phyloP scores from a whole-genome alignment of 1,139 yeast genomes.

The Taphrina deformans region DNA sequence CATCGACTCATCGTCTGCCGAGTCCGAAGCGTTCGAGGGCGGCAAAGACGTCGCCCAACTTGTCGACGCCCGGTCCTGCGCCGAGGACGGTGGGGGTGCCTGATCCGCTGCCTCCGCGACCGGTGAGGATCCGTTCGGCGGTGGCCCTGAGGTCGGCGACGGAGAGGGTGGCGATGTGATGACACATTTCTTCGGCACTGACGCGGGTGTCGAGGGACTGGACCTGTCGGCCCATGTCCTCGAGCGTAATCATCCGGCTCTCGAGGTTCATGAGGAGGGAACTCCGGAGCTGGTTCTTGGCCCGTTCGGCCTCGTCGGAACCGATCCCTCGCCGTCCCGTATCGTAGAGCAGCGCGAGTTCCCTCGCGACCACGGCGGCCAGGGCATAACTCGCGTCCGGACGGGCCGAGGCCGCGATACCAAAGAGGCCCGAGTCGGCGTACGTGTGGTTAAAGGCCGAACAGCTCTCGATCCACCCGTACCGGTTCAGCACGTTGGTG shows the following conservation, averaged over 20 bases:
- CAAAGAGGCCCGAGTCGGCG: constrained; percentile 87
- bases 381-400: constrained; percentile 33
- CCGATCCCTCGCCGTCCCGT: constrained; percentile 57
- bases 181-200: constrained; percentile 81
- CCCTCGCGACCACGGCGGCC: constrained; percentile 35
- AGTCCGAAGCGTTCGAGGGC: constrained; percentile 71
- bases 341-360: constrained; percentile 34
- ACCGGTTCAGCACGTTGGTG: constrained; percentile 85
- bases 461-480: constrained; percentile 88
- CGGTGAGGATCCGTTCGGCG: constrained; percentile 74
- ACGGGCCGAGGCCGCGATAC: constrained; percentile 50
- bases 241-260: constrained; percentile 84
- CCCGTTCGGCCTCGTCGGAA: constrained; percentile 74
- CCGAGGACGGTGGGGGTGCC: constrained; percentile 79
- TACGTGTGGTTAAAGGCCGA: constrained; percentile 86
- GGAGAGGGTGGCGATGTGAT: constrained; percentile 66
- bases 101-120: constrained; percentile 57
- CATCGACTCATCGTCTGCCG: constrained; percentile 53
- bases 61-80: constrained; percentile 75
- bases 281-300: constrained; percentile 89
- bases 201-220: constrained; percentile 70
- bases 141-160: constrained; percentile 68
- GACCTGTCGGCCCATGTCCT: constrained; percentile 92
- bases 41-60: constrained; percentile 78
- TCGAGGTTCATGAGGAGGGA: constrained; percentile 90